phyloP scores from a whole-genome alignment of 495 filamentous ascomycete genomes.

The Cetradonia linearis region DNA sequence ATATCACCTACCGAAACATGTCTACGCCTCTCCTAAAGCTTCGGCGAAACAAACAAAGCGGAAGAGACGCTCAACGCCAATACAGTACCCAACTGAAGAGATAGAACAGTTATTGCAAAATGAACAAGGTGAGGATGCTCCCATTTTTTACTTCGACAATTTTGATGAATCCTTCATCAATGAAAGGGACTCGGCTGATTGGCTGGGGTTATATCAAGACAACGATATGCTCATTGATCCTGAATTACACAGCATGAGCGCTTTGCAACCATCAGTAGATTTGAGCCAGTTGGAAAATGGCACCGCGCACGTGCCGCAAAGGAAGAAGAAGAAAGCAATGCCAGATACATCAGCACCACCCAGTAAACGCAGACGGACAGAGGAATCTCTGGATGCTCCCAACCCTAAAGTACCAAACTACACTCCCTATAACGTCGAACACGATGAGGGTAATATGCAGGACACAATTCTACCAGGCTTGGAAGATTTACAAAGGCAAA shows the following conservation, averaged over 20 bases:
- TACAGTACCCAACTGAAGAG: background rate
- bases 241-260: slow-evolving; percentile 8
- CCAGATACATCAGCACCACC: slow-evolving; percentile 1
- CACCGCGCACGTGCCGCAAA: background rate
- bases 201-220: slow-evolving; percentile 7
- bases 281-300: slow-evolving; percentile 1
- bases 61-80: background rate
- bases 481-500: slow-evolving; percentile 17
- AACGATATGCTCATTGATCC: slow-evolving; percentile 18
- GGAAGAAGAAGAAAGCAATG: background rate
- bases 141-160: slow-evolving; percentile 1
- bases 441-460: slow-evolving; percentile 11
- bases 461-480: slow-evolving; percentile 13
- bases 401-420: slow-evolving; percentile 9
- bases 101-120: background rate
- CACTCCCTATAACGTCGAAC: slow-evolving; percentile 16
- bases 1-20: slow-evolving; percentile 1
- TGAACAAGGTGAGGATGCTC: slow-evolving; percentile 20
- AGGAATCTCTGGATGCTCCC: slow-evolving; percentile 6
- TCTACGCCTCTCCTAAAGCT: background rate
- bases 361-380: slow-evolving; percentile 19
- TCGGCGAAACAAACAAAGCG: slow-evolving; percentile 9
- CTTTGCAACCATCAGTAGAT: slow-evolving; percentile 7
- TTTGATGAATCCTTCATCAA: slow-evolving; percentile 8
- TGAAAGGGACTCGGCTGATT: slow-evolving; percentile 7